Evolutionary conservation across 306 rosid genomes (phyloP), one percentile per base, ranked within the genome.

Genomic region (Sicyos edulis): DNA sequence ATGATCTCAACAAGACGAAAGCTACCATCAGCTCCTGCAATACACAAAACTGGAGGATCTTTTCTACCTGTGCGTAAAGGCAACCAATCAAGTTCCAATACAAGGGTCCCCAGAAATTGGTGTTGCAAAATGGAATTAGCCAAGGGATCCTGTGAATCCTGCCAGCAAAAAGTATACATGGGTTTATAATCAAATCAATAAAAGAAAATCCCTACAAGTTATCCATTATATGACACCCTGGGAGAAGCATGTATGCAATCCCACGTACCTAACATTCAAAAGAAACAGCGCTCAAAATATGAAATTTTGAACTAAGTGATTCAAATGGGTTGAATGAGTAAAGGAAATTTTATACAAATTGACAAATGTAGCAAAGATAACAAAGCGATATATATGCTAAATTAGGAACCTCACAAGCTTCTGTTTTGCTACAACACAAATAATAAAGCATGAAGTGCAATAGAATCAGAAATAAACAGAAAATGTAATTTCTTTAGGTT

Each of bases 21-120:
- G 83, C 92, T 93, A 86, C 99, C 73, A 87, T 93, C 99, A 73
- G 96, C 95, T 79, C 99, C 99, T 72, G 97, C 97, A 80, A 93
- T 86, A 92, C 99, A 93, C 74, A 93, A 83, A 50, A 91, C 91
- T 75, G 89, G 75, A 34, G 99, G 99, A 75, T 91, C 99, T 60
- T 73, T 86, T 79, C 83, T 93, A 73, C 82, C 85, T n/a, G 83
- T 87, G 75, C 96, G 92, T 84, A 87, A 68, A 83, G 97, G 97
- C 85, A 93, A 83, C 97, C 99, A 93, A 84, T 93, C 99, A 83
- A 91, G 97, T 82, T 93, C 96, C 84, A 89, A 84, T 15, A 89
- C 97, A 59, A 89, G 96, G 74, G 96, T 91, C 81, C 95, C 95
- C 45, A 92, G 95, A 83, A 82, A 93, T 58, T 91, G 99, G 34